These are phyloP conservation scores for Sporodiniella umbellata DNA, from an alignment of 371 early-diverging fungal species.

Conservation along the genomic window DNA sequence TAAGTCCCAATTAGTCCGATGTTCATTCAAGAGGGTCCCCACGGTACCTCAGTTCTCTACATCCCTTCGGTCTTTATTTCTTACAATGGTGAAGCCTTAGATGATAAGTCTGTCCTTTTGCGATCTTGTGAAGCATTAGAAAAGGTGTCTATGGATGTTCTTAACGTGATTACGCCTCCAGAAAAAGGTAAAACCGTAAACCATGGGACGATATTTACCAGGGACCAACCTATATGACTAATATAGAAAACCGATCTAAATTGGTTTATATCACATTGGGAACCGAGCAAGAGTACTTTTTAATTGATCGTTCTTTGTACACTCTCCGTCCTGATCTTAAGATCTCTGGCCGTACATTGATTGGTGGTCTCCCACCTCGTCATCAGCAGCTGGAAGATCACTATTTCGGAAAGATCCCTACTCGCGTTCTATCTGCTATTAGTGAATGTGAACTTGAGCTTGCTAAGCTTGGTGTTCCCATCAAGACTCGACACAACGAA, in stretches of 20 bases:
- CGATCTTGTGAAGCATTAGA: constrained; percentile 86
- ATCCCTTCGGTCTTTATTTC: constrained; percentile 97
- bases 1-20: constrained; percentile 67
- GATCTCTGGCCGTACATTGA: constrained; percentile 91
- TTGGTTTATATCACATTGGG: constrained; percentile 91
- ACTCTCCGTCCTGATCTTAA: constrained; percentile 93
- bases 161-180: constrained; percentile 67
- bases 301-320: constrained; percentile 91
- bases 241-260: constrained; percentile 45
- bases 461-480: constrained; percentile 91
- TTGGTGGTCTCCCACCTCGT: constrained; percentile 93
- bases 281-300: constrained; percentile 98
- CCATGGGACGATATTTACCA: neutral
- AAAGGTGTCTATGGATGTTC: constrained; percentile 73
- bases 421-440: constrained; percentile 87
- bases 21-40: constrained; percentile 92
- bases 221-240: too few relatives aligned
- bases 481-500: constrained; percentile 99
- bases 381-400: constrained; percentile 99
- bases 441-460: constrained; percentile 93
- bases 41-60: constrained; percentile 88
- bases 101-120: constrained; percentile 96
- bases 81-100: constrained; percentile 97
- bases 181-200: constrained; percentile 35
- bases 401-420: constrained; percentile 97